Base-by-base conservation (phyloP, 441 rosid genomes). In the Gossypium trilobum region DNA sequence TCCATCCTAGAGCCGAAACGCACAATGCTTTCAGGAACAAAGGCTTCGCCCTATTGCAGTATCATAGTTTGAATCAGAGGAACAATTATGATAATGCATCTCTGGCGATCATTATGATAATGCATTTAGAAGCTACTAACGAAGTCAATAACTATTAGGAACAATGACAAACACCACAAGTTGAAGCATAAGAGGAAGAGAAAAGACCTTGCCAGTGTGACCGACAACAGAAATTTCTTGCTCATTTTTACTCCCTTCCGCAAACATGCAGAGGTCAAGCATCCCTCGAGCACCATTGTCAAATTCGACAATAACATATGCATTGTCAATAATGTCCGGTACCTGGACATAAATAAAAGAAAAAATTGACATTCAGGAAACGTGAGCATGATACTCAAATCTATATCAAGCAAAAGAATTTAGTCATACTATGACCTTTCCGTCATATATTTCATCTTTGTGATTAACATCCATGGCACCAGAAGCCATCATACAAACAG, bases 241-340 rank as follows among this genome's bases (percentile, higher is more conserved):
- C 87, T 91, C 97, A 67, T 92, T 92, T 87, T 84, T 92, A 78
- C 92, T 92, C 62, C 97, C 99, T 86, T 92, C 96, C 56, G 97
- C 97, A 80, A 91, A 95, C 99, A 95, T 95, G 79, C 97, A 88
- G 65, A 95, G 97, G 72, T 95, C 99, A 0, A 95, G 94, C 92
- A 90, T 87, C 72, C 97, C 94, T 63, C 97, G 82, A n/a, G 93
- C 85, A 10, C 96, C 96, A 78, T 90, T 94, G 68, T 91, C 90
- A 63, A 94, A 94, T 74, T 94, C 98, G 4, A 89, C 83, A 16
- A 91, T 85, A 50, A 90, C 96, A 60, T 91, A 95, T 1, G 99
- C 92, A 60, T 92, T 87, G 84, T 95, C 97, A 70, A 92, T 92
- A 56, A 92, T 89, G 78, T 95, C 97, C 23, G 96, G 96, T 70